A percentile compares a stretch with the other conserved stretches of the same genome.
phyloP scores from a whole-genome alignment of 2,329 filamentous ascomycete genomes.

The Alternaria novae-zelandiae region DNA sequence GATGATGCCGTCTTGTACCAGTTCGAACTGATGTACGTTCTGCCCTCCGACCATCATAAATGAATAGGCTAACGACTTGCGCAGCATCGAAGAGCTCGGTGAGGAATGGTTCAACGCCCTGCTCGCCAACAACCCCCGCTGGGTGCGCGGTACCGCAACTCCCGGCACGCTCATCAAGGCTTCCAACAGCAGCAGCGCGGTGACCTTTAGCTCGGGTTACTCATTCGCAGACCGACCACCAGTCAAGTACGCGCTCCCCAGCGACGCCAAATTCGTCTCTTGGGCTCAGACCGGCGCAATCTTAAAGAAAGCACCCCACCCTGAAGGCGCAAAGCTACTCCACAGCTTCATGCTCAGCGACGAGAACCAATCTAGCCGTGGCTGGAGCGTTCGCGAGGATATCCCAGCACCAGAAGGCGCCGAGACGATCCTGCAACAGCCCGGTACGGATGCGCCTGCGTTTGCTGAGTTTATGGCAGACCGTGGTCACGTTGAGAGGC shows the following conservation, averaged over 20 bases:
- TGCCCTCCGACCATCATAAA: not conserved
- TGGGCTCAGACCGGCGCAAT: constrained; percentile 61
- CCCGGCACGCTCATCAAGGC: constrained; percentile 47
- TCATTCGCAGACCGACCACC: not conserved
- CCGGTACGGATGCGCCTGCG: constrained; percentile 45
- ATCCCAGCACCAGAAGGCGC: constrained; percentile 30
- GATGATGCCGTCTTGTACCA: constrained; percentile 63
- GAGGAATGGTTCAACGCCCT: constrained; percentile 57
- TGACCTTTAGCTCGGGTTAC: constrained; percentile 22
- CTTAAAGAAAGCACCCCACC: constrained; percentile 56
- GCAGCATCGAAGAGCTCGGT: constrained; percentile 49
- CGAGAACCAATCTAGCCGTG: constrained; percentile 47
- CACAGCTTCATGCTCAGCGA: constrained; percentile 55
- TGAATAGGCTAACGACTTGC: not conserved
- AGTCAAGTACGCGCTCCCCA: constrained; percentile 33
- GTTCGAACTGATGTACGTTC: constrained; percentile 54
- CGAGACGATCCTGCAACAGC: constrained; percentile 38
- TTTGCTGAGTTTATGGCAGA: constrained; percentile 55
- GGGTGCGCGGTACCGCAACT: constrained; percentile 61
- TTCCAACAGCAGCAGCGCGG: constrained; percentile 27
- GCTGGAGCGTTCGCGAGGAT: constrained; percentile 50
- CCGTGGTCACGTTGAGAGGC: constrained; percentile 51
- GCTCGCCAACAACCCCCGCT: constrained; percentile 57
- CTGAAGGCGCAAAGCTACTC: constrained; percentile 60
- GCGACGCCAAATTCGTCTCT: constrained; percentile 50